Conservation (phyloP, 1,139 yeast genomes). For the Pichia kudriavzevii region DNA sequence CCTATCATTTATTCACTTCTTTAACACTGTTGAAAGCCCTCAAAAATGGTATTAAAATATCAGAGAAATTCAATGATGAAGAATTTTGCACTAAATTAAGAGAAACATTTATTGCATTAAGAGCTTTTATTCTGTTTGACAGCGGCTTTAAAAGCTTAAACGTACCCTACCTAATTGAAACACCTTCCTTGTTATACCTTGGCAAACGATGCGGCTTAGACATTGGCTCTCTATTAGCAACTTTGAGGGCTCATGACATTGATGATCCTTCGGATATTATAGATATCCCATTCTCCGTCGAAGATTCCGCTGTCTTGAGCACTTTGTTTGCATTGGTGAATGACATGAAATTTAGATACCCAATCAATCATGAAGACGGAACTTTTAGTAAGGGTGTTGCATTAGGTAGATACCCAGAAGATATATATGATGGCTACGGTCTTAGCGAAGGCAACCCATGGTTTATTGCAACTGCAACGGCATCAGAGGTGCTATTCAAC, state of each 20-base stretch:
- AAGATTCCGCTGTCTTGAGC: conserved; percentile 47
- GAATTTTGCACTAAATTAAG: conserved; percentile 28
- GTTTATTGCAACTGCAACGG: conserved; percentile 83
- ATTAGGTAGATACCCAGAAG: conserved; percentile 91
- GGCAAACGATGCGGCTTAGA: conserved; percentile 63
- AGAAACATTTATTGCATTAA: conserved; percentile 31
- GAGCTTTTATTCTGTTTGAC: conserved; percentile 34
- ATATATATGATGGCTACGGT: conserved; percentile 74
- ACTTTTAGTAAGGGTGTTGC: conserved; percentile 52
- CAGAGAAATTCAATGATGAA: conserved; percentile 31
- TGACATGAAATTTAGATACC: conserved; percentile 68
- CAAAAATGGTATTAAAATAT: conserved; percentile 46
- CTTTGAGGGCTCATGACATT: conserved; percentile 55
- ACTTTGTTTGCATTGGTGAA: conserved; percentile 50
- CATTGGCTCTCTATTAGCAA: conserved; percentile 67
- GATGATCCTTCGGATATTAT: conserved; percentile 24
- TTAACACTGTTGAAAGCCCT: conserved; percentile 68
- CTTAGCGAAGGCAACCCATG: conserved; percentile 86
- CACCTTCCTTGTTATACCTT: conserved; percentile 41
- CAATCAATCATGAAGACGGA: conserved; percentile 52
- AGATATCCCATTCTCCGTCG: conserved; percentile 52
- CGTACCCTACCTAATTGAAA: conserved; percentile 57
- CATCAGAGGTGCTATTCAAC: conserved; percentile 52
- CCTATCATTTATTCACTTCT: conserved; percentile 72
- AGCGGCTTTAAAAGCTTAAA: conserved; percentile 40